A percentile compares a stretch with the other conserved stretches of the same genome.
Conservation (phyloP, 306 rosid species). For the Glycine latifolia region DNA sequence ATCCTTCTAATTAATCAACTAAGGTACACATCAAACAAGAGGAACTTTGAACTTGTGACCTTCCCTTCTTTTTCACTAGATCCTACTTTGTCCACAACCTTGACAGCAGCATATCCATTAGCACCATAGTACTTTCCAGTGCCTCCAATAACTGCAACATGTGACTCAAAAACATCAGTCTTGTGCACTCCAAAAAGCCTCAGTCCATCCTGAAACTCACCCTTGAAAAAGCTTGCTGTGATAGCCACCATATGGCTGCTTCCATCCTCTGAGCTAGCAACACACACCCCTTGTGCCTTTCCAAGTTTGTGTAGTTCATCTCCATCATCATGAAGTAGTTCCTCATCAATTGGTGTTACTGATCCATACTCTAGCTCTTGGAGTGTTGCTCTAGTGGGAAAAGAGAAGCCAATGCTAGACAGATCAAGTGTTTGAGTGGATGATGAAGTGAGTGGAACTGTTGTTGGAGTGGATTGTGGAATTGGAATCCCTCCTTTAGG, state of each 20-base stretch:
- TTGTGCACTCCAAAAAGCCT: constrained; percentile 71
- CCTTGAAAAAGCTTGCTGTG: constrained; percentile 52
- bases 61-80: constrained; percentile 40
- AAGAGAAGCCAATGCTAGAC: constrained; percentile 62
- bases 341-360: constrained; percentile 65
- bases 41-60: constrained; percentile 51
- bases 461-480: constrained; percentile 55
- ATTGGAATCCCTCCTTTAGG: constrained; percentile 58
- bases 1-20: constrained; percentile 45
- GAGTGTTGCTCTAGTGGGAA: constrained; percentile 64
- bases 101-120: constrained; percentile 67
- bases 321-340: constrained; percentile 45
- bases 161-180: constrained; percentile 66
- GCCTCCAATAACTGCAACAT: constrained; percentile 87
- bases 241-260: constrained; percentile 77
- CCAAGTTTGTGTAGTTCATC: constrained; percentile 52
- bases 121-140: constrained; percentile 73
- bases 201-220: constrained; percentile 58
- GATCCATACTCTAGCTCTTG: constrained; percentile 70
- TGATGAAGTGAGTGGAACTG: constrained; percentile 26
- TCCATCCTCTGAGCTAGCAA: constrained; percentile 64
- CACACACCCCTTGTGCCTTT: constrained; percentile 73
- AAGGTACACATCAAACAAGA: constrained; percentile 73
- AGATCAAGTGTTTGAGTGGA: constrained; percentile 64
- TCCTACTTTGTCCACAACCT: constrained; percentile 53